phyloP scores from a whole-genome alignment of 345 rosid genomes.

The Arabidopsis thaliana region DNA sequence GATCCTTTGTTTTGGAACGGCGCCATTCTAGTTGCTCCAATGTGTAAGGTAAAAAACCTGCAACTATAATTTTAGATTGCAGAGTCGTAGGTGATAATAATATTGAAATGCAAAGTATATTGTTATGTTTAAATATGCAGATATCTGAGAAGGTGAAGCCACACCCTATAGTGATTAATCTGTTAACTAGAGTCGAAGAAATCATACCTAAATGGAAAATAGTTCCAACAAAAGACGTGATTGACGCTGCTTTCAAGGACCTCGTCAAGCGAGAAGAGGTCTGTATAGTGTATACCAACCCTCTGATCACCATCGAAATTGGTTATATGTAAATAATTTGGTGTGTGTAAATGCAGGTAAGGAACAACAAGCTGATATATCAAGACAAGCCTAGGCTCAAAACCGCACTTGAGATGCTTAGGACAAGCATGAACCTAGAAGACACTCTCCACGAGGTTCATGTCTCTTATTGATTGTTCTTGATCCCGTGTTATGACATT shows the following conservation, averaged over 20 bases:
- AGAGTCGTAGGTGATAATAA: not conserved
- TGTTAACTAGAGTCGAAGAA: constrained; percentile 81
- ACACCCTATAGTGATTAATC: constrained; percentile 72
- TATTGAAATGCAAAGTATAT: not conserved
- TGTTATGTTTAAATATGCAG: constrained; percentile 43
- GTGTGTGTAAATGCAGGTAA: constrained; percentile 53
- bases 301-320: not conserved
- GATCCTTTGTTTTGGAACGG: constrained; percentile 86
- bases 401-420: constrained; percentile 94
- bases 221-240: constrained; percentile 89
- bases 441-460: constrained; percentile 67
- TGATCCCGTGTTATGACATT: not conserved
- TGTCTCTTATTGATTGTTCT: not conserved
- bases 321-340: constrained; percentile 9
- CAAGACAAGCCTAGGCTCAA: constrained; percentile 96
- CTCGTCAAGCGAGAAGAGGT: constrained; percentile 86
- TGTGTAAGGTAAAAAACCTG: constrained; percentile 76
- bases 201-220: constrained; percentile 98
- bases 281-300: not conserved
- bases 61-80: not conserved
- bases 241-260: constrained; percentile 81
- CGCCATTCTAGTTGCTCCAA: constrained; percentile 92
- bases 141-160: constrained; percentile 99
- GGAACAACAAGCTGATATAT: constrained; percentile 87
- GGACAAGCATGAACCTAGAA: constrained; percentile 91